Evolutionary conservation across 192 early-diverging fungal species (phyloP), one percentile per base, ranked within the genome.

Genomic region (Entomortierella chlamydospora): DNA sequence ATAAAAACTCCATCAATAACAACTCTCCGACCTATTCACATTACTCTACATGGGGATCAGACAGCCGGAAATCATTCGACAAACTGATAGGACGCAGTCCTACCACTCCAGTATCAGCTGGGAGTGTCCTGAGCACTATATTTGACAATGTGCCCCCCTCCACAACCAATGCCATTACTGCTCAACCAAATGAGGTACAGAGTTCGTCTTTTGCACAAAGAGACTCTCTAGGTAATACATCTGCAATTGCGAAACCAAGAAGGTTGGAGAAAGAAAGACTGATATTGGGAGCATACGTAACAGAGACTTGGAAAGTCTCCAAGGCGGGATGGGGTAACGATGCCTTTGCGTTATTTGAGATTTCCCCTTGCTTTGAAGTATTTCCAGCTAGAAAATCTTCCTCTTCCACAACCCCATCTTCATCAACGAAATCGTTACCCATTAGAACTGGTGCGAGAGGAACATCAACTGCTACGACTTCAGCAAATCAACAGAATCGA

Each of bases 261-360:
- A 56, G 34, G 17, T 3, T n/a, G 6, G 51, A 31, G 37, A 59
- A 54, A 17, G 66, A 70, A 64, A 61, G 76, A 30, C 57, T 89
- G 68, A 43, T 83, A 2, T 50, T 89, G 11, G 86, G 84, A 8
- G 87, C 86, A 0, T 86, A 83, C 53, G 70, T 89, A 15, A 50
- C 84, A 0, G 84, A 89, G 29, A 82, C 81, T n/a, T 89, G 87
- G 87, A 84, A 83, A 43, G 78, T 81, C 29, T 81, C 83, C 22
- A 82, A 81, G 26, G 42, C 76, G 33, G 81, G 71, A 53, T 89
- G 86, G 86, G 87, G 87, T 9, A 81, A 68, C 51, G 70, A 78
- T 1, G 56, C 74, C 8, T 87, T 83, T 61, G 68, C 81, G 25
- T 7, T 87, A 5, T 86, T 87, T 71, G 87, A 89, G 61, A 52